Percentiles rank a stretch among this genome's conserved stretches.
phyloP scores from a whole-genome alignment of 306 rosid species.

The Dryas alaskensis region DNA sequence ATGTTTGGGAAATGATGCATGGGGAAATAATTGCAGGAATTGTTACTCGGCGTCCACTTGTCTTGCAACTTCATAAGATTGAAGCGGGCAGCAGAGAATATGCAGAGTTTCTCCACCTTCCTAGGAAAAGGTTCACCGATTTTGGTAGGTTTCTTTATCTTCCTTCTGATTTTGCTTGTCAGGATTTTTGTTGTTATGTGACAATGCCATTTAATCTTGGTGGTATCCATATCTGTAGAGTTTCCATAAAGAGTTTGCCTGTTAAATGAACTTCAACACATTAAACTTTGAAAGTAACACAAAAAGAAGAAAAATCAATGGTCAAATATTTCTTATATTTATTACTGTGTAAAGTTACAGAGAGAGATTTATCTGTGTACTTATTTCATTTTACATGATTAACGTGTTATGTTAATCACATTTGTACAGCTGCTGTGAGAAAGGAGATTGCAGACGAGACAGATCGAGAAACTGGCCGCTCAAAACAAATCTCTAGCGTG shows the following conservation, averaged over 20 bases:
- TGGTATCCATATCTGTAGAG: not conserved
- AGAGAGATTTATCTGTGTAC: not conserved
- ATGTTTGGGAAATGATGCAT: constrained; percentile 21
- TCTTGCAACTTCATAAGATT: constrained; percentile 81
- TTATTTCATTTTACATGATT: not conserved
- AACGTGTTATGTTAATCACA: constrained; percentile 1
- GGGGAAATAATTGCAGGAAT: constrained; percentile 58
- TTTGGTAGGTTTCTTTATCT: constrained; percentile 48
- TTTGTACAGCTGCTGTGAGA: constrained; percentile 78
- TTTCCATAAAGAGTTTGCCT: not conserved
- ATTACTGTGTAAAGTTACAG: not conserved
- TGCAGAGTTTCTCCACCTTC: constrained; percentile 85
- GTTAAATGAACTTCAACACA: not conserved
- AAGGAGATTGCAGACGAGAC: constrained; percentile 96
- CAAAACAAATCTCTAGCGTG: constrained; percentile 72
- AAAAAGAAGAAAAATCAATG: not conserved
- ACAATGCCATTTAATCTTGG: not conserved
- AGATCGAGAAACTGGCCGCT: constrained; percentile 92
- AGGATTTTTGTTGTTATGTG: not conserved
- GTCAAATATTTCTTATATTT: not conserved
- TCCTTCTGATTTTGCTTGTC: constrained; percentile 1
- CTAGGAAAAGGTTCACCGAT: constrained; percentile 70
- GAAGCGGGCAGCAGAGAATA: constrained; percentile 85
- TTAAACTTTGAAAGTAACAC: not conserved
- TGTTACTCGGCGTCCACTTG: constrained; percentile 91